Conservation (phyloP, 2,329 filamentous ascomycete species). For the Fusarium hainanense region DNA sequence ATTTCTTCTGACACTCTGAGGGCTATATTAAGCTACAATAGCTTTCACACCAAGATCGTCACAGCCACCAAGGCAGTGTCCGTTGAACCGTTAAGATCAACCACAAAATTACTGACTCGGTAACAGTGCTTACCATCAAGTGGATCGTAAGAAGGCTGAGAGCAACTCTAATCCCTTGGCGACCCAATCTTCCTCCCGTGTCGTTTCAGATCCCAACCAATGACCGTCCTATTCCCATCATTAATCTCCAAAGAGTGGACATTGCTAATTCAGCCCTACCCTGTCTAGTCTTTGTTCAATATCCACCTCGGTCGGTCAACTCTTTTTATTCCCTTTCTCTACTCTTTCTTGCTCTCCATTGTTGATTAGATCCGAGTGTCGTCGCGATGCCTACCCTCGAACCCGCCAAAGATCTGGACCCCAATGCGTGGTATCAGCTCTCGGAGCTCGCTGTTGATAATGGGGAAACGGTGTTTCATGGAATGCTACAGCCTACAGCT, state of each 20-base stretch:
- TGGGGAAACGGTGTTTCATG: conserved; percentile 37
- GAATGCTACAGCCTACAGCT: conserved; percentile 33
- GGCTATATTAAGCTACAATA: too few species aligned
- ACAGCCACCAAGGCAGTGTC: neutral
- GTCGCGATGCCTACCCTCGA: conserved; percentile 12
- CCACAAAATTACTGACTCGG: neutral
- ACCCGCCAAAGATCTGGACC: conserved; percentile 46
- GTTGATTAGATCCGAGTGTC: too few species aligned
- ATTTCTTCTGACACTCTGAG: too few species aligned
- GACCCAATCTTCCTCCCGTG: neutral
- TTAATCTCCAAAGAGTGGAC: neutral
- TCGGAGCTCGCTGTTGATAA: conserved; percentile 51
- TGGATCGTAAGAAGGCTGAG: neutral
- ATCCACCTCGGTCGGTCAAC: neutral
- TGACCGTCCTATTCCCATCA: neutral
- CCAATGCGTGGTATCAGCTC: conserved; percentile 53
- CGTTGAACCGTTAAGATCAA: neutral
- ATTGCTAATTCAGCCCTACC: conserved; percentile 16
- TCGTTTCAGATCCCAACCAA: neutral
- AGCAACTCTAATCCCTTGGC: neutral
- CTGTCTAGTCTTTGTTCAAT: neutral
- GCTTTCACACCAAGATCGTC: neutral
- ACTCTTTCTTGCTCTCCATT: neutral
- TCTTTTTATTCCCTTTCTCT: neutral
- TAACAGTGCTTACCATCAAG: neutral